phyloP scores from a whole-genome alignment of 257 asterid genomes.

The Primulina tabacum region DNA sequence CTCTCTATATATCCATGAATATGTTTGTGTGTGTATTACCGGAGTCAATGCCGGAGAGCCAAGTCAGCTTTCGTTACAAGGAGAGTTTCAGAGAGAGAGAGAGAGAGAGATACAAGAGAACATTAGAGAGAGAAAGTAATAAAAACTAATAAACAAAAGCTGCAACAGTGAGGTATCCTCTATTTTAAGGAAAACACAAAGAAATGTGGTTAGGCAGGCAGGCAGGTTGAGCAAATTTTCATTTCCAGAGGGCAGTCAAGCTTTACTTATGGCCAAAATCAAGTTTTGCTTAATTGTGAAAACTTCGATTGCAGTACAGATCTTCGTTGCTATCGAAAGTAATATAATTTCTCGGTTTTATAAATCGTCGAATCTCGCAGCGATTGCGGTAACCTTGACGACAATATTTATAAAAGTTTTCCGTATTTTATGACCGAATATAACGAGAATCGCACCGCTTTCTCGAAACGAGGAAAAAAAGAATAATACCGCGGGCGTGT shows the following conservation, averaged over 20 bases:
- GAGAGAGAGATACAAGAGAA: constrained; percentile 21
- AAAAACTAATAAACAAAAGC: constrained; percentile 6
- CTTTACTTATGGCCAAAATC: neutral
- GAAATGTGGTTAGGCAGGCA: constrained; percentile 36
- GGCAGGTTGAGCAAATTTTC: constrained; percentile 25
- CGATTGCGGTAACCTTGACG: too few species aligned
- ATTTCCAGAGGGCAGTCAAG: neutral
- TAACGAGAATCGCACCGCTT: too few species aligned
- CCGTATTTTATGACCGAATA: neutral
- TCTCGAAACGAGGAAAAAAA: too few species aligned
- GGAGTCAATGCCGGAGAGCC: constrained; percentile 71
- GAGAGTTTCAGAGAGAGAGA: constrained; percentile 28
- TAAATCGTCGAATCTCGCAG: too few species aligned
- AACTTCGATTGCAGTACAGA: neutral
- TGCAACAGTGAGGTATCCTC: constrained; percentile 13
- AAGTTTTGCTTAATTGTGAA: neutral
- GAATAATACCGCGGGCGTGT: too few species aligned
- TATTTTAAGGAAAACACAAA: constrained; percentile 9
- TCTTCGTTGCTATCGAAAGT: neutral
- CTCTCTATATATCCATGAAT: constrained; percentile 28
- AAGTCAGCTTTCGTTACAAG: constrained; percentile 44
- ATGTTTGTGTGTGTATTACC: constrained; percentile 29
- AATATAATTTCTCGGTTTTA: neutral
- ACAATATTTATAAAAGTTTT: neutral
- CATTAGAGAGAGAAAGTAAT: constrained; percentile 28